Evolutionary conservation across 2,329 filamentous ascomycete species (phyloP).

Genomic region (Reticulascus tulasneorum): DNA sequence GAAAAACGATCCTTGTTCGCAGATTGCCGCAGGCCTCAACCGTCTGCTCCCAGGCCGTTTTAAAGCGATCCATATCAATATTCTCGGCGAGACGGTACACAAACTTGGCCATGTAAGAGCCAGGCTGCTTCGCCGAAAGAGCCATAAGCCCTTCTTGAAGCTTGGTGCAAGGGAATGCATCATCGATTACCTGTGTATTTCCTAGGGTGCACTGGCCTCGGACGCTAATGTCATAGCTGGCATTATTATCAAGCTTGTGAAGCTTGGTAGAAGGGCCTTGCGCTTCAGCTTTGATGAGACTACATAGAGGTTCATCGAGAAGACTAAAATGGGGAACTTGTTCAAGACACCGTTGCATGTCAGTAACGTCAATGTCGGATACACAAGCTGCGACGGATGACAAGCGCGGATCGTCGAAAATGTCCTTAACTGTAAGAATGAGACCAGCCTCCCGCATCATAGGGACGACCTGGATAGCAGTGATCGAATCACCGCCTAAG

Average conservation of each 20-base stretch:
- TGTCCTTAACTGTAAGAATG: slow-evolving; percentile 9
- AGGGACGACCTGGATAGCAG: slow-evolving; percentile 11
- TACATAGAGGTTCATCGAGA: too few relatives aligned
- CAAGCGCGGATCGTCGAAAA: slow-evolving; percentile 12
- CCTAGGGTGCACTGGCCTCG: background rate
- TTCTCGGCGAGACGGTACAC: slow-evolving; percentile 18
- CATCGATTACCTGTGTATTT: slow-evolving; percentile 1
- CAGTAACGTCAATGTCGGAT: too few relatives aligned
- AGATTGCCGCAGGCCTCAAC: slow-evolving; percentile 3
- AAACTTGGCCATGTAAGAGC: slow-evolving; percentile 31
- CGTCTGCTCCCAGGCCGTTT: slow-evolving; percentile 21
- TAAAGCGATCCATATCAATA: slow-evolving; percentile 19
- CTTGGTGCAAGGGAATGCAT: slow-evolving; percentile 8
- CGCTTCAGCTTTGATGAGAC: too few relatives aligned
- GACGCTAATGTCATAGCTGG: too few relatives aligned
- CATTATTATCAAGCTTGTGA: too few relatives aligned
- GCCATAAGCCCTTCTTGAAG: slow-evolving; percentile 31
- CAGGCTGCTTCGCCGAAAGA: slow-evolving; percentile 25
- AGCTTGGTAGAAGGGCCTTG: too few relatives aligned
- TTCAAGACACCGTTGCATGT: too few relatives aligned
- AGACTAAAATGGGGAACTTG: too few relatives aligned
- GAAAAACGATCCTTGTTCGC: slow-evolving; percentile 8
- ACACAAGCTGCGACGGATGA: background rate
- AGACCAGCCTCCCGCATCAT: background rate
- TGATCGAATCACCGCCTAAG: slow-evolving; percentile 33